These are phyloP conservation scores for Trebouxiophyceae sp. DNA, from an alignment of 163 green algal genomes.

Conservation along the genomic window DNA sequence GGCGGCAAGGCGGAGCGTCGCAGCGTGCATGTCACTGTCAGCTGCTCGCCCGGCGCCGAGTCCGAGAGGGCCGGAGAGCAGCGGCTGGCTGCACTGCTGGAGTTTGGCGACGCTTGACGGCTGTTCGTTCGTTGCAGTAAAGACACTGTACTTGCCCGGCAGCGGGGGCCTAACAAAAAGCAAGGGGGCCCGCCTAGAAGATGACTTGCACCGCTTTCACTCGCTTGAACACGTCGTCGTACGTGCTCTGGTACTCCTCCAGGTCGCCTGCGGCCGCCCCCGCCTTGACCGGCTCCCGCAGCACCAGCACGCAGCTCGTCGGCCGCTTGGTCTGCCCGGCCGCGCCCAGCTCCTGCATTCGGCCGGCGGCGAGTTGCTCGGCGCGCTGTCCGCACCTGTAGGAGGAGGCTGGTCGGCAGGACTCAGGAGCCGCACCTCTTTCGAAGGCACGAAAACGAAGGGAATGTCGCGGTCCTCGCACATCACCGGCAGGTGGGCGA, in stretches of 20 bases:
- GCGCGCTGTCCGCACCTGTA: too few species aligned
- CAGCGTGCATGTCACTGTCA: too few species aligned
- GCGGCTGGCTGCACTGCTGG: background rate
- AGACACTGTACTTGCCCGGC: background rate
- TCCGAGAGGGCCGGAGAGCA: too few species aligned
- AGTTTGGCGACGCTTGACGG: background rate
- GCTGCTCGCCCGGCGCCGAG: too few species aligned
- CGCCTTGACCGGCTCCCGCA: conserved; percentile 72
- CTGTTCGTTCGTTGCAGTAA: background rate
- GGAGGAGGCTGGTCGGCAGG: background rate
- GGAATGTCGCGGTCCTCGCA: conserved; percentile 92
- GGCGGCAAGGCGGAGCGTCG: too few species aligned
- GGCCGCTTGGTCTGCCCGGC: conserved; percentile 90
- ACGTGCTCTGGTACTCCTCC: conserved; percentile 50
- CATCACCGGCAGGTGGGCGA: conserved; percentile 93
- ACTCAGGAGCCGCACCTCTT: conserved; percentile 60
- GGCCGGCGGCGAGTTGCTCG: too few species aligned
- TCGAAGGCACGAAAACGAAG: conserved; percentile 96
- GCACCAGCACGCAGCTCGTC: conserved; percentile 93
- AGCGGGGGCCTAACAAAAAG: background rate
- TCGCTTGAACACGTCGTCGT: conserved; percentile 20
- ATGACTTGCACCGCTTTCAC: conserved; percentile 18
- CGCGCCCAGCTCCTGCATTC: conserved; percentile 76
- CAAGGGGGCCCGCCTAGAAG: background rate
- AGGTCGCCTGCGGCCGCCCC: conserved; percentile 43